Base-by-base conservation (phyloP, 441 rosid species). In the Pelargonium fulgidum region DNA sequence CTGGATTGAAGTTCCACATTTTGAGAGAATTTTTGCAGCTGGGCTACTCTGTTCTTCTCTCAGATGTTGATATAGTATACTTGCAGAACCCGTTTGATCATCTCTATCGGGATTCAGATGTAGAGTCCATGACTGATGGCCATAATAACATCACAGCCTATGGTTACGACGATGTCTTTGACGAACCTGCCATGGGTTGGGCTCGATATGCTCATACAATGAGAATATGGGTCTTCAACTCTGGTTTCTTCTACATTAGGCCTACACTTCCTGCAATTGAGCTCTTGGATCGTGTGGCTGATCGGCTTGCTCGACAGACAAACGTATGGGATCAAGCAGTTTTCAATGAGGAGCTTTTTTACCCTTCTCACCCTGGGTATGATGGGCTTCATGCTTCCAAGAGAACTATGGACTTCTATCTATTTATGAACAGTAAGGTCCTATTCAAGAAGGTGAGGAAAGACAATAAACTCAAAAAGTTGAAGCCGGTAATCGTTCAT, bases 141-240 rank as follows among this genome's bases (percentile, higher is more conserved):
- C 98, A 93, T 72, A 66, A 70, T 75, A 91, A 93, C 73, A 77
- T 72, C 73, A 93, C 98, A 13, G 92, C 98, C 72, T 93, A 91
- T 48, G 98, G 98, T 17, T 91, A 66, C 73, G 78, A 93, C 61
- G 94, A 91, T 68, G 98, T 91, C 45, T 91, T 81, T 67, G 90
- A 93, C 73, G 98, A 93, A 52, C 94, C 93, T 45, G 72, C 89
- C 63, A 93, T 93, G 98, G 96, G 98, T 42, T 91, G 98, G 98
- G 97, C 98, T 76, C 90, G 94, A 62, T 93, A 88, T 82, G 98
- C 97, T 75, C 97, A 93, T 78, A 89, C 97, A 1, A 93, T 91
- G 91, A 85, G 96, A 79, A 89, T 93, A 75, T 93, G 98, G 98
- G 96, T 93, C 68, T 91, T 85, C 86, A 93, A 93, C 71, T 93